These are phyloP conservation scores for Rhodomyrtus tomentosa DNA, from an alignment of 345 rosid species.

Conservation along the genomic window DNA sequence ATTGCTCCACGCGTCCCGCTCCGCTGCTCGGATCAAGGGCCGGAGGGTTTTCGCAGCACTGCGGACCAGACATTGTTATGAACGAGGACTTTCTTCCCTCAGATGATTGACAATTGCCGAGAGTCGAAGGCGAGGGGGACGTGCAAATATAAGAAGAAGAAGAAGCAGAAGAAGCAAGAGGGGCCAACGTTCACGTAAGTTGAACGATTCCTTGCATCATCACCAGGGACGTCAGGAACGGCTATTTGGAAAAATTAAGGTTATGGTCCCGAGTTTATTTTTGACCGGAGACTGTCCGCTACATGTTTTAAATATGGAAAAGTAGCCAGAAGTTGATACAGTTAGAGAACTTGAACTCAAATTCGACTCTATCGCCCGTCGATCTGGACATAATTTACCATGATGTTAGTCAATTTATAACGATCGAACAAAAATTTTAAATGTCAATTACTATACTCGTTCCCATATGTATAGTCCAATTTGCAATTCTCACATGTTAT, in stretches of 20 bases:
- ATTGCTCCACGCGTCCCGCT: slow-evolving; percentile 17
- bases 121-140: background rate
- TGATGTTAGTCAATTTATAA: background rate
- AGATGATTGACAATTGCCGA: background rate
- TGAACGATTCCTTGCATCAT: background rate
- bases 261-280: background rate
- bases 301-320: background rate
- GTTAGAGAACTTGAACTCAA: background rate
- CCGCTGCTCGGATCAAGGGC: slow-evolving; percentile 15
- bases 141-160: background rate
- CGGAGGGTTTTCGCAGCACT: slow-evolving; percentile 44
- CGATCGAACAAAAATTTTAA: background rate
- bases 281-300: background rate
- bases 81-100: background rate
- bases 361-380: background rate
- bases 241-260: background rate
- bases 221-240: too few relatives aligned
- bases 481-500: background rate
- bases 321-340: background rate
- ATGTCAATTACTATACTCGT: too few relatives aligned
- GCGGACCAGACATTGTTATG: slow-evolving; percentile 23
- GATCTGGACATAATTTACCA: background rate
- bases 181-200: background rate
- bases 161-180: background rate
- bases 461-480: background rate